These are phyloP conservation scores for Yamagishiella unicocca DNA, from an alignment of 139 green algal species.

Conservation along the genomic window DNA sequence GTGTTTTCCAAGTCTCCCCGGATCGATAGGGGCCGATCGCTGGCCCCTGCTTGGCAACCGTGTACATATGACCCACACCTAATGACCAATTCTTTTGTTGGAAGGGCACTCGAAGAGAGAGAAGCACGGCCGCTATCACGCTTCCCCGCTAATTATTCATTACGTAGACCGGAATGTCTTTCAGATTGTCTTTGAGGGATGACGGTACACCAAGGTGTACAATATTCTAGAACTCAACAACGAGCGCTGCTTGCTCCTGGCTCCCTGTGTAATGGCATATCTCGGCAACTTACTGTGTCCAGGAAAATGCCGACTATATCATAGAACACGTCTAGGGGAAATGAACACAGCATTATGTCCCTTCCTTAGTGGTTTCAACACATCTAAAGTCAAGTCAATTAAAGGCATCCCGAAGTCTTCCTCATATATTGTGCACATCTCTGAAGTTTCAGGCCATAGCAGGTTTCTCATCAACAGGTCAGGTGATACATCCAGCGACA, in stretches of 20 bases:
- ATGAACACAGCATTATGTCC: background rate
- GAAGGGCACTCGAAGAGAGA: slow-evolving; percentile 36
- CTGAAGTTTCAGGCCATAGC: slow-evolving; percentile 43
- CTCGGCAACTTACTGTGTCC: no score
- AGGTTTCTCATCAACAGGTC: slow-evolving; percentile 31
- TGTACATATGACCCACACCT: slow-evolving; percentile 7
- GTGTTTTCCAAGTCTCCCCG: background rate
- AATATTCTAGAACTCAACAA: background rate
- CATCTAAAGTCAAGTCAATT: slow-evolving; percentile 9
- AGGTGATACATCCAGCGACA: slow-evolving; percentile 48
- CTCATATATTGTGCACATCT: slow-evolving; percentile 33
- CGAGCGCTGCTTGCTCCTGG: slow-evolving; percentile 18
- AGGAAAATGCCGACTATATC: no score
- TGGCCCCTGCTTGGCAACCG: background rate
- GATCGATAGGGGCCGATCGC: background rate
- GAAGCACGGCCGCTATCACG: background rate
- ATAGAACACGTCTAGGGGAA: no score
- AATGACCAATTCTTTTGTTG: slow-evolving; percentile 33
- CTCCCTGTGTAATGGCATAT: background rate
- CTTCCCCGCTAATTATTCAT: slow-evolving; percentile 27
- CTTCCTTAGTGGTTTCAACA: no score
- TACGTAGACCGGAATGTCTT: slow-evolving; percentile 27
- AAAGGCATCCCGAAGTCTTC: slow-evolving; percentile 15
- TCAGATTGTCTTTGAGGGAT: background rate
- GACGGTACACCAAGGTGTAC: background rate